A percentile compares a stretch with the other conserved stretches of the same genome.
Evolutionary conservation across 768 basidiomycete genomes (phyloP).

Genomic region (Russula earlei): DNA sequence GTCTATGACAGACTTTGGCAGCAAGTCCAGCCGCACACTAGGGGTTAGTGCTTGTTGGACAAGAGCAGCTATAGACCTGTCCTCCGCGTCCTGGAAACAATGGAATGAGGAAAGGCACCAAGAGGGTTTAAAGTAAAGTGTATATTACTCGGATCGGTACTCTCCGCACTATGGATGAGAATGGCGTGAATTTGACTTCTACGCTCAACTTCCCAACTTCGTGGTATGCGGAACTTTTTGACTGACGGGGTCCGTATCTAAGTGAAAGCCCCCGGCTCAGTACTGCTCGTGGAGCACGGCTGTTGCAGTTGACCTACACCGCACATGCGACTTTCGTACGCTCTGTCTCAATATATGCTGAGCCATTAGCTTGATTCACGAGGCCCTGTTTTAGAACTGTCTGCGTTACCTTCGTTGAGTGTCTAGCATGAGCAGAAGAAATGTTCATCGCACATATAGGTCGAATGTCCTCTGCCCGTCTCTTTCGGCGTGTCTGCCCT

Average conservation of each 20-base stretch:
- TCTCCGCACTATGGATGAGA: slow-evolving; percentile 68
- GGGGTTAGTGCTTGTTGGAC: slow-evolving; percentile 82
- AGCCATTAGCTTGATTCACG: slow-evolving; percentile 90
- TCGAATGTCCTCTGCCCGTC: slow-evolving; percentile 57
- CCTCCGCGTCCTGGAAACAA: slow-evolving; percentile 80
- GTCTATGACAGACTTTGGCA: slow-evolving; percentile 94
- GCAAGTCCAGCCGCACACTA: slow-evolving; percentile 73
- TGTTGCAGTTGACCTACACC: slow-evolving; percentile 42
- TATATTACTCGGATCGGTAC: slow-evolving; percentile 75
- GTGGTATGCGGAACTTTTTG: slow-evolving; percentile 69
- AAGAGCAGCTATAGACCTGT: slow-evolving; percentile 70
- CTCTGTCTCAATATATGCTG: slow-evolving; percentile 91
- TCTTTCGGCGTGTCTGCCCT: slow-evolving; percentile 38
- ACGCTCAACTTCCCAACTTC: slow-evolving; percentile 87
- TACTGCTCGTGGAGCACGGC: slow-evolving; percentile 25
- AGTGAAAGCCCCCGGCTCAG: background rate
- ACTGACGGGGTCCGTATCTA: slow-evolving; percentile 81
- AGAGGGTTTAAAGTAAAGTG: background rate
- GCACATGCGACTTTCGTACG: slow-evolving; percentile 92
- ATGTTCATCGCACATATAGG: slow-evolving; percentile 64
- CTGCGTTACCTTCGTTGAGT: slow-evolving; percentile 8
- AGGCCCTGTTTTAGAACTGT: slow-evolving; percentile 84
- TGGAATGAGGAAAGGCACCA: background rate
- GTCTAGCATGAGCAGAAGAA: background rate
- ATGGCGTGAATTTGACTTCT: slow-evolving; percentile 95